Conservation (phyloP, 805 yeast species). For the Saturnispora halmiae region DNA sequence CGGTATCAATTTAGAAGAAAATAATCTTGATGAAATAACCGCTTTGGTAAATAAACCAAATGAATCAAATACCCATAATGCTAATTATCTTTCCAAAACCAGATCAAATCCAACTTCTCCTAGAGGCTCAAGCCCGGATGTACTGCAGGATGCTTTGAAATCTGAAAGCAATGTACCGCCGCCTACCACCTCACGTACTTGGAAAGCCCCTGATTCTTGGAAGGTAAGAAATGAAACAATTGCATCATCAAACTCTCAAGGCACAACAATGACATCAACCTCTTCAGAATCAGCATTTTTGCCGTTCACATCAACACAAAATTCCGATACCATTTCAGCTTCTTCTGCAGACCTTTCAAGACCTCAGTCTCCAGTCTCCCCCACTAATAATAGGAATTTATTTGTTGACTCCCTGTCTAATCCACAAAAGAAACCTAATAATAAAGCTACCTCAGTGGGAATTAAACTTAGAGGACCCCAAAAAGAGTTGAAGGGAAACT, state of each 20-base stretch:
- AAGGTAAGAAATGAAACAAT: constrained; percentile 37
- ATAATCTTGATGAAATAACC: constrained; percentile 10
- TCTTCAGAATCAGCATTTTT: constrained; percentile 9
- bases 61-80: neutral
- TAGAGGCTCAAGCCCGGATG: constrained; percentile 17
- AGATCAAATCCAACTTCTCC: constrained; percentile 17
- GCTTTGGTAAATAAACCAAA: neutral
- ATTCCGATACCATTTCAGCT: neutral
- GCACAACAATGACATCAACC: neutral
- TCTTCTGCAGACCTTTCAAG: constrained; percentile 9
- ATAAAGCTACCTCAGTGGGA: neutral
- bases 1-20: constrained; percentile 23
- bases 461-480: neutral
- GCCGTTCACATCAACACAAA: constrained; percentile 15
- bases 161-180: too few species aligned
- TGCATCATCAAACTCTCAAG: too few species aligned
- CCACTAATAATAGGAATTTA: constrained; percentile 1
- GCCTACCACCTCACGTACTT: constrained; percentile 18
- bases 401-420: neutral
- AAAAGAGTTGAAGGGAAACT: constrained; percentile 25
- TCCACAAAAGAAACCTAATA: neutral
- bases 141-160: constrained; percentile 9
- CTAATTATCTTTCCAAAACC: constrained; percentile 9
- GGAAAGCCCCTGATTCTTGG: constrained; percentile 59
- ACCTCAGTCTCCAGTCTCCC: constrained; percentile 6